Evolutionary conservation across 371 early-diverging fungal genomes (phyloP), one percentile per base, ranked within the genome.

Genomic region (Actinomortierella ambigua): DNA sequence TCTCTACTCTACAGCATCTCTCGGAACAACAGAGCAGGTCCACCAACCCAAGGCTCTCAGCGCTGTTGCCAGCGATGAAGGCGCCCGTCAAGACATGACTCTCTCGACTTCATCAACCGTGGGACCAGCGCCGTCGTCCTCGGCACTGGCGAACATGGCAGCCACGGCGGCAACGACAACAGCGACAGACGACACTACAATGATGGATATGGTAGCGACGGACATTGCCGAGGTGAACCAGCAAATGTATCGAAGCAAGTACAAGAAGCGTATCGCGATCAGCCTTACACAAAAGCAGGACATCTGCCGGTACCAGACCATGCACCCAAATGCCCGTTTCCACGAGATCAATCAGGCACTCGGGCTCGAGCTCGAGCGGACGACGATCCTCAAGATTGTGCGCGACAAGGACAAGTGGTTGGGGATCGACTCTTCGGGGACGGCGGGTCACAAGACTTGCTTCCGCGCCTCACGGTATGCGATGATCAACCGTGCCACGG

Each of bases 321-420:
- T 9, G 17, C 51, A 51, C 9, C 51, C 51, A 4, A 51, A 28
- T 5, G 51, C 51, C 14, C 26, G 29, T 6, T 28, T 27, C 18
- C n/a, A 27, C 13, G 34, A 34, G 51, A 51, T 51, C 51, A 51
- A 51, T 11, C 28, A 51, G 11, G 51, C 51, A 14, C 29, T 51
- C 28, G 51, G 29, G 15, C 22, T 51, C 18, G 51, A 51, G 7
- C 14, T 51, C 13, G 51, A 51, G 28, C 51, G 51, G 28, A 51
- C 28, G 1, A 51, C 51, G 51, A 51, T 51, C 26, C 28, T 51
- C 51, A 51, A 51, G 34, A 51, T 51, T 51, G 7, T 51, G 26
- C 22, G 28, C 2, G 51, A 51, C n/a, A 51, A 51, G n/a, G 28
- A 51, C 26, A 51, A 51, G 51, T 51, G 51, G 51, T 15, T 51